Base-by-base conservation (phyloP, 352 stramenopile genomes). In the Pythium scleroteichum region DNA sequence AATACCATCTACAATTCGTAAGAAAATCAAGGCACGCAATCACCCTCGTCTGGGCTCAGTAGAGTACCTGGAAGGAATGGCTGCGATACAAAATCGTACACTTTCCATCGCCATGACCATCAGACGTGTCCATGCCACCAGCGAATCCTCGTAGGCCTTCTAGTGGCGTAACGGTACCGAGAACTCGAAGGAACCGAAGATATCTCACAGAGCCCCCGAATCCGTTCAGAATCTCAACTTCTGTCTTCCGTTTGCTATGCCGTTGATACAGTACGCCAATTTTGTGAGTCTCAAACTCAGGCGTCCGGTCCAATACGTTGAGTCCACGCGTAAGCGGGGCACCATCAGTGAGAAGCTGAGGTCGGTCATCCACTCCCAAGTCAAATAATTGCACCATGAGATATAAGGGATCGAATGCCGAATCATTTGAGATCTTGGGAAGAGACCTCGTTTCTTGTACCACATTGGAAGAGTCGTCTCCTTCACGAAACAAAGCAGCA, bases 351-450 rank as follows among this genome's bases (percentile, higher is more conserved):
- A 95, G 62, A 29, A 88, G 53, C 45, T 89, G 73, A 23, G 83
- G 85, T 12, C 78, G 77, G 26, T 76, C 76, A 39, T 80, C 66
- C 33, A 71, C 58, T 0, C 76, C 76, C 35, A 92, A 45, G 48
- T 92, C 82, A 48, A 92, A 95, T 0, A 95, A 56, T 59, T 92
- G 78, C 75, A 87, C 88, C 86, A 95, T 95, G 35, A 95, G 57
- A 56, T 88, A 81, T 46, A 79, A 70, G 35, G 86, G 84, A 38
- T 94, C 77, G 19, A 85, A 73, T 23, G 17, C 6, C 13, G 35
- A 42, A 54, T 42, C 35, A 1, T 32, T 27, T 48, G 58, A 35
- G 29, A 35, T 10, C 29, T 35, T 10, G 5, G 5, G 29, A 35
- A 35, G 5, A 10, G 10, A 35, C 10, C 5, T 10, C 5, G 5